A percentile compares a stretch with the other conserved stretches of the same genome.
phyloP scores from a whole-genome alignment of 306 rosid species.

The Acmispon strigosus region DNA sequence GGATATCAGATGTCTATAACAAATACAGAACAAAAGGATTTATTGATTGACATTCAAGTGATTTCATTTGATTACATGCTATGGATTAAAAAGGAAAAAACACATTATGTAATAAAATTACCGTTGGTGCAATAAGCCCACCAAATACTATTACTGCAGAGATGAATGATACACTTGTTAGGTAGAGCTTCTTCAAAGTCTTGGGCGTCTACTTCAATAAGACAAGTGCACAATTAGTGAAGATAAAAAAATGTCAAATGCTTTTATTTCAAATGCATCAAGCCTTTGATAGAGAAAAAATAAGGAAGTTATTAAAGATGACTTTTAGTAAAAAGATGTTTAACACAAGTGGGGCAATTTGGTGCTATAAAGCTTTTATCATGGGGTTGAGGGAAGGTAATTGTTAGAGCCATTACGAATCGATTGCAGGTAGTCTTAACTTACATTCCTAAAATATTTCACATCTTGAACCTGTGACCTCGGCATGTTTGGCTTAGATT shows the following conservation, averaged over 20 bases:
- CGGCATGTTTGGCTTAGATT: too few species aligned
- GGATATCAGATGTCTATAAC: not conserved
- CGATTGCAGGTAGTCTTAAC: too few species aligned
- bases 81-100: not conserved
- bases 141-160: constrained; percentile 79
- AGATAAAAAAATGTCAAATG: not conserved
- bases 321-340: not conserved
- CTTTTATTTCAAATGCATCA: not conserved
- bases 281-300: constrained; percentile 10
- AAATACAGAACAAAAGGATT: not conserved
- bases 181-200: constrained; percentile 78
- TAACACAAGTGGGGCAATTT: not conserved
- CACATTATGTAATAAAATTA: constrained; percentile 30
- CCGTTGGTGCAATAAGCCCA: constrained; percentile 87
- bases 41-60: not conserved
- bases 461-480: too few species aligned
- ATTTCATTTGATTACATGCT: not conserved
- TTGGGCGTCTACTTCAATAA: constrained; percentile 57
- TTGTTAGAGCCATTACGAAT: too few species aligned
- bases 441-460: too few species aligned
- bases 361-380: too few species aligned
- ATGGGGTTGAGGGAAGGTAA: too few species aligned
- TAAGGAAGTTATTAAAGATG: not conserved
- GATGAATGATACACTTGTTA: constrained; percentile 59
- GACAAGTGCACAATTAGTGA: constrained; percentile 14